Evolutionary conservation across 371 early-diverging fungal species (phyloP), one percentile per base, ranked within the genome.

Genomic region (Gilbertella persicaria): DNA sequence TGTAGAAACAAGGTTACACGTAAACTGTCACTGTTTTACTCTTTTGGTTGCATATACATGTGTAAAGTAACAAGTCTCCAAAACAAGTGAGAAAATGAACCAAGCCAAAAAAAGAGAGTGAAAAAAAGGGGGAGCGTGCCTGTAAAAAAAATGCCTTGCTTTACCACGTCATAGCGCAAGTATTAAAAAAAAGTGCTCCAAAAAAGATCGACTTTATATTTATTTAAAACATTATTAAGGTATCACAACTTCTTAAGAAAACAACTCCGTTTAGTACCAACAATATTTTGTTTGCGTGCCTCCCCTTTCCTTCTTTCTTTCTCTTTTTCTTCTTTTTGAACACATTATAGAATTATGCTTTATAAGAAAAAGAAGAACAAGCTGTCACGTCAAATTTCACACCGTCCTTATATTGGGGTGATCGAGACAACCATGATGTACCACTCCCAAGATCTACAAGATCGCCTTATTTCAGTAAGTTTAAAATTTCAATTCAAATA

Each of bases 401-500:
- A 50, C 14, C 50, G 40, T 8, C 59, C 53, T 29, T 45, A 52
- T 40, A 52, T 62, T 56, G 62, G 62, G 2, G 53, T 62, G 33
- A 62, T 62, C 43, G 62, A 62, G 33, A 62, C 56, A 28, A 55
- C 57, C 29, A 62, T 62, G 57, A 30, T 53, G 38, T 62, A 52
- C 35, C 52, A 43, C 21, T 56, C 57, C 25, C 21, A 62, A 8
- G 28, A 40, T 43, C 40, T 25, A 7, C 51, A 52, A 38, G 57
- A 62, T 16, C 51, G 41, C 17, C 30, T 62, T n/a, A 47, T 62
- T 47, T 62, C 62, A 37, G 62, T 62, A 62, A 56, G 59, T 25
- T 47, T 21, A 37, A 37, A 6, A 5, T 44, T 20, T 19, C 17
- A 24, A 17, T 29, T 13, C 16, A 9, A 3, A 39, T 39, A 16